Base-by-base conservation (phyloP, 2,329 filamentous ascomycete genomes). In the Corynespora cassiicola region DNA sequence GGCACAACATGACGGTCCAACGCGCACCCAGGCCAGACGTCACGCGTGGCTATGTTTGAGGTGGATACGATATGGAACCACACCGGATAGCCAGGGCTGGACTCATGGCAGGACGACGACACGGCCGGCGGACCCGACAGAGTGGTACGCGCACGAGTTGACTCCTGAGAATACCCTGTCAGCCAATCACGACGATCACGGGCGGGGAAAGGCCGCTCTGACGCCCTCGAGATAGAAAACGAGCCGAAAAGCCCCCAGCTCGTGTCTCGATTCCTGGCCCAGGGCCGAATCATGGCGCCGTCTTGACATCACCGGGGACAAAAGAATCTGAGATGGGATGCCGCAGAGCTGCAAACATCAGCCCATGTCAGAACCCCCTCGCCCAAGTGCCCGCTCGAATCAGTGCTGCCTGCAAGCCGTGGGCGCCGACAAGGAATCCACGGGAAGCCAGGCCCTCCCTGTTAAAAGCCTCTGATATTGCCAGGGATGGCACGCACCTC, bases 1-100 rank as follows among this genome's bases (percentile, higher is more conserved):
- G 87, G 87, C 4, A 90, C 87, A 8, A 31, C 10, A 16, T 16
- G 28, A 31, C 16, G 28, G 10, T 16, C 28, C 28, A 31, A 16
- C 15, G 15, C 8, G 14, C 20, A 22, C 24, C 34, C 25, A 29
- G 19, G 26, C 14, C 21, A 27, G 30, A 19, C 37, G 40, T 45
- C 46, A 45, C 40, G 46, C 46, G 42, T 50, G 36, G 39, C 42
- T n/a, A 38, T 47, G 39, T 47, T 46, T 37, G 45, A 44, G 14
- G 23, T n/a, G 36, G 32, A 20, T 26, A 42, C 31, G 38, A 49
- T 37, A 46, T 27, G 30, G 32, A 28, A 19, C 34, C 3, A 6
- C 11, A 23, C 31, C 16, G 11, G 9, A 3, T 37, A 39, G 44
- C 33, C 38, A 37, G 39, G 37, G 46, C 36, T 27, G 18, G 17